A percentile compares a stretch with the other conserved stretches of the same genome.
Conservation (phyloP, 2,329 filamentous ascomycete species). For the Diplodia mutila region DNA sequence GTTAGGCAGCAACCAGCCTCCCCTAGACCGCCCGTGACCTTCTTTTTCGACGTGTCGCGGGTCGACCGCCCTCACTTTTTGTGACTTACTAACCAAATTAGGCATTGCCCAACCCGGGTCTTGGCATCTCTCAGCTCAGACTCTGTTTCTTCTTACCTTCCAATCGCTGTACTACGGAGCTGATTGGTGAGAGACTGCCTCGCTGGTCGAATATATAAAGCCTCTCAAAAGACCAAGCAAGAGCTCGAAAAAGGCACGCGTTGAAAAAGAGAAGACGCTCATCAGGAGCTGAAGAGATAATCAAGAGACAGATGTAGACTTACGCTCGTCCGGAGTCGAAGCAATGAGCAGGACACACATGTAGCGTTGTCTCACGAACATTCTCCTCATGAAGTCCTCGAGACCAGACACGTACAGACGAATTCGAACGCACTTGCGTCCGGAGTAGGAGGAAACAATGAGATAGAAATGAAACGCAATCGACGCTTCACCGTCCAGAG, state of each 20-base stretch:
- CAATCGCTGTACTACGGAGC: neutral
- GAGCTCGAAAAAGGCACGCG: neutral
- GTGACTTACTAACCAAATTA: neutral
- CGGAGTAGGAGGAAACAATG: too few relatives aligned
- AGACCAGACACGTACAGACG: too few relatives aligned
- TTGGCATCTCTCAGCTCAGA: neutral
- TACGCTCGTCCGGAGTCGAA: too few relatives aligned
- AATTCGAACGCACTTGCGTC: too few relatives aligned
- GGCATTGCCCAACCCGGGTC: neutral
- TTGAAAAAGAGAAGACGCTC: too few relatives aligned
- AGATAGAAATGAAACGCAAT: too few relatives aligned
- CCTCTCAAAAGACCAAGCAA: neutral
- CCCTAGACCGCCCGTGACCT: too few relatives aligned
- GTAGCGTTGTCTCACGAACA: too few relatives aligned
- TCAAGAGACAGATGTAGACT: too few relatives aligned
- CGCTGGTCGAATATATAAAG: neutral
- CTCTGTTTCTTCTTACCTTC: neutral
- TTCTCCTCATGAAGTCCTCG: too few relatives aligned
- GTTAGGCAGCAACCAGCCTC: neutral
- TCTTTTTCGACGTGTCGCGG: neutral
- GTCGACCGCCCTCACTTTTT: neutral
- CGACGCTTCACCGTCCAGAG: too few relatives aligned
- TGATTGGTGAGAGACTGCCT: neutral
- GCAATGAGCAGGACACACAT: too few relatives aligned
- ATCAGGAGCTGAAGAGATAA: neutral